Evolutionary conservation across 192 early-diverging fungal genomes (phyloP), one percentile per base, ranked within the genome.

Genomic region (Coemansia sp.): DNA sequence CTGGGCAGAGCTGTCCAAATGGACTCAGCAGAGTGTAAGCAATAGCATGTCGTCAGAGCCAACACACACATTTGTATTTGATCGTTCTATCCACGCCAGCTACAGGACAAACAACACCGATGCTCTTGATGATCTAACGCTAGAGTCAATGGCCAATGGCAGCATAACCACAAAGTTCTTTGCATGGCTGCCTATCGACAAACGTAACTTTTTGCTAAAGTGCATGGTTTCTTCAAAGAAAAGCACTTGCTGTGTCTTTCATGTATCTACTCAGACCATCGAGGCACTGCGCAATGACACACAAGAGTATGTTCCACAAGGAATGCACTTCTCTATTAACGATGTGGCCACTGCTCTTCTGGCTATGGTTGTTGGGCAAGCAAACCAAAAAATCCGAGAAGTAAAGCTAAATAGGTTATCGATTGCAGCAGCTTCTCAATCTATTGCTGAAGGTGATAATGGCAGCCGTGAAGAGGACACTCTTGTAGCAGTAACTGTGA

Each of bases 1-100:
- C 2, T 76, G 74, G 68, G 68, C 65, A 12, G 65, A 71, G 36
- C 4, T 56, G 12, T 26, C 55, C 19, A 56, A 18, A 18, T 56
- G 55, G 55, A 56, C 32, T 26, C 55, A 56, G 21, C n/a, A 49
- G 8, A 32, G 12, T 18, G n/a, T 49, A 15, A 8, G 16, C 36
- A 56, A 56, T 8, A 56, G 4, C 8, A 26, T 5, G 21, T 15
- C 32, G 36, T 3, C 12, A 16, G 8, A 37, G 21, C 55, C 55
- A 12, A 56, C 21, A 15, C 9, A 26, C 4, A 10, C 55, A 36
- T 56, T 56, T 56, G 10, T 56, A 4, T 26, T 32, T 26, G 55
- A 56, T 11, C 55, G 55, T 3, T 21, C 55, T 22, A 37, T 56
- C 15, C 55, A 56, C 12, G 15, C 21, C 5, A 18, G 5, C 36